Evolutionary conservation across 306 rosid species (phyloP), one percentile per base, ranked within the genome.

Genomic region (Herpetospermum pedunculosum): DNA sequence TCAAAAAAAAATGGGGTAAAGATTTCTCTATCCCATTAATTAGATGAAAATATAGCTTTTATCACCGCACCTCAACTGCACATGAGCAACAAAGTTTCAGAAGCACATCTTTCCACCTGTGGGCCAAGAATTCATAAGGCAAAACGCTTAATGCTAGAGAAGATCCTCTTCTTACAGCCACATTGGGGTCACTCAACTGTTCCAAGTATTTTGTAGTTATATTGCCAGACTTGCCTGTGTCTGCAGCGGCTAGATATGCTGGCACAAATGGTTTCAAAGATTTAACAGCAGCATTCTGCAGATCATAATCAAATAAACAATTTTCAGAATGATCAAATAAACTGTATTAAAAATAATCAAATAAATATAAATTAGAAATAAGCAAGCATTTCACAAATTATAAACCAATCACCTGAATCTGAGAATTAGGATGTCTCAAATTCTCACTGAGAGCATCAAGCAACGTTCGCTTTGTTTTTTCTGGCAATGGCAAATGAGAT

Each of bases 371-470:
- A 76, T 47, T 75, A 85, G 34, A 69, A 68, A 46, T 47, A 37
- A 55, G 63, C 23, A 35, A 59, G 35, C 21, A 63, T 68, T 30
- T 75, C 57, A 62, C 63, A 41, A 4, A 63, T 46, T 71, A 34
- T 53, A 75, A 55, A 82, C 44, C 30, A 77, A 71, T 77, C 74
- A 94, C 99, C 97, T 94, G 99, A 79, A 94, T 91, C 78, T 88
- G 97, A 80, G 96, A 85, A 82, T 94, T 91, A 75, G 99, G 99
- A 84, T 94, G 99, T 79, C 90, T 91, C 84, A 94, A 82, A 81
- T 94, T 94, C 80, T 94, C 99, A 74, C 87, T 94, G 30, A 89
- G 82, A 41, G 92, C 84, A 77, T 91, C 99, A 60, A 91, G 89
- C 82, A 89, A 79, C 83, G 83, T 77, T 73, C 80, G 81, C 71